These are phyloP conservation scores for Venturia nashicola DNA, from an alignment of 2,329 filamentous ascomycete species.

Conservation along the genomic window DNA sequence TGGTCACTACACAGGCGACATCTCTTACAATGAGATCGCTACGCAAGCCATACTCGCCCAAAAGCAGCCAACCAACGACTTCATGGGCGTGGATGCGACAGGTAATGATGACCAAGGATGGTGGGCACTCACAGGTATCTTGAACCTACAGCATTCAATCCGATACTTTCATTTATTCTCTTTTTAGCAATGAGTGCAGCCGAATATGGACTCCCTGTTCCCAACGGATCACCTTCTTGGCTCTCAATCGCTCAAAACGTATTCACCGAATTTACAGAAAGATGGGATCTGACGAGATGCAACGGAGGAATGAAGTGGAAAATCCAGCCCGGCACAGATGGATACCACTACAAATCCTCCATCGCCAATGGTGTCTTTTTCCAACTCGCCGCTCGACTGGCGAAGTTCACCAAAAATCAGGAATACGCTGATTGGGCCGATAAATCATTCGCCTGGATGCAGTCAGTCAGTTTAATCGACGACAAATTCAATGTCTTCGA, in stretches of 20 bases:
- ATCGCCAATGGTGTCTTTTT: slow-evolving; percentile 43
- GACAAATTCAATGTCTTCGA: slow-evolving; percentile 31
- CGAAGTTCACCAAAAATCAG: slow-evolving; percentile 23
- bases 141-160: too few relatives aligned
- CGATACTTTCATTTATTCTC: too few relatives aligned
- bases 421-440: slow-evolving; percentile 55
- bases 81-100: slow-evolving; percentile 29
- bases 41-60: slow-evolving; percentile 31
- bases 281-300: slow-evolving; percentile 26
- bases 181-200: slow-evolving; percentile 39
- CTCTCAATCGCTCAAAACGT: slow-evolving; percentile 21
- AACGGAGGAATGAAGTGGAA: slow-evolving; percentile 27
- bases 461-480: slow-evolving; percentile 46
- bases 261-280: slow-evolving; percentile 24
- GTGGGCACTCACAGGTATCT: slow-evolving; percentile 36
- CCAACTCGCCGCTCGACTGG: slow-evolving; percentile 31
- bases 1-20: slow-evolving; percentile 30
- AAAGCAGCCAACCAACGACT: slow-evolving; percentile 28
- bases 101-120: slow-evolving; percentile 48
- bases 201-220: slow-evolving; percentile 34
- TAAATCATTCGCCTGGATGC: slow-evolving; percentile 23
- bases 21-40: slow-evolving; percentile 28
- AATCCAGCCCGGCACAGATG: slow-evolving; percentile 34
- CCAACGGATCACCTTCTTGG: slow-evolving; percentile 17
- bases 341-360: slow-evolving; percentile 29